A percentile compares a stretch with the other conserved stretches of the same genome.
Evolutionary conservation across 2,329 filamentous ascomycete species (phyloP).

Genomic region (Tolypocladium cylindrosporum): DNA sequence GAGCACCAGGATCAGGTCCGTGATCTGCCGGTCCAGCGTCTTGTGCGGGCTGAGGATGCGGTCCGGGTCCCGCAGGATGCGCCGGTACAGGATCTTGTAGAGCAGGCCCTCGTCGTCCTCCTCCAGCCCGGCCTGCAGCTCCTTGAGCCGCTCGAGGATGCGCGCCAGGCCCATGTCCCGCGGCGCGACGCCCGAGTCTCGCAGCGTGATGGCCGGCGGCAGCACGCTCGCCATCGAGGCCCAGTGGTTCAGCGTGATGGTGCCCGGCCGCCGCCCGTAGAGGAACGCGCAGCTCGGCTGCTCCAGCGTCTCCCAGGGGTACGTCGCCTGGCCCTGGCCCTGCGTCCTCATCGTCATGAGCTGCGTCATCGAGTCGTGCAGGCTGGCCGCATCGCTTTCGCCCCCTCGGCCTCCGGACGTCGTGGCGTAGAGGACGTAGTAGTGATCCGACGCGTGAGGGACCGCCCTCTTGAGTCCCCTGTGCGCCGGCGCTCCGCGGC

Average conservation of each 20-base stretch:
- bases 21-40: constrained; percentile 61
- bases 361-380: constrained; percentile 46
- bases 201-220: constrained; percentile 45
- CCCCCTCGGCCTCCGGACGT: constrained; percentile 31
- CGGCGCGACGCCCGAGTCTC: constrained; percentile 48
- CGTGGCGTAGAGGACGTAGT: constrained; percentile 46
- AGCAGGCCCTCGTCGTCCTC: constrained; percentile 48
- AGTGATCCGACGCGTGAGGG: constrained; percentile 44
- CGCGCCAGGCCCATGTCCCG: constrained; percentile 48
- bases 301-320: constrained; percentile 63
- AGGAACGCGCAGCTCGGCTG: constrained; percentile 63
- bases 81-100: constrained; percentile 56
- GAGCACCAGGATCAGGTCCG: constrained; percentile 59
- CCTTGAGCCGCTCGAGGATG: constrained; percentile 49
- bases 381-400: constrained; percentile 36
- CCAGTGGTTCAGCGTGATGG: constrained; percentile 64
- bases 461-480: constrained; percentile 44
- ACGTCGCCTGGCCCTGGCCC: constrained; percentile 28
- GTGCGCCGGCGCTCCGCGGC: constrained; percentile 46
- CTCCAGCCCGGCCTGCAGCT: constrained; percentile 45
- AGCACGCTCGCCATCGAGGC: constrained; percentile 46
- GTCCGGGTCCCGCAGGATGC: constrained; percentile 59
- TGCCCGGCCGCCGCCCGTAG: constrained; percentile 57
- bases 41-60: constrained; percentile 49
- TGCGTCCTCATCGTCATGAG: constrained; percentile 45